These are phyloP conservation scores for Epichloe hybrida DNA, from an alignment of 2,329 filamentous ascomycete genomes.

Conservation along the genomic window DNA sequence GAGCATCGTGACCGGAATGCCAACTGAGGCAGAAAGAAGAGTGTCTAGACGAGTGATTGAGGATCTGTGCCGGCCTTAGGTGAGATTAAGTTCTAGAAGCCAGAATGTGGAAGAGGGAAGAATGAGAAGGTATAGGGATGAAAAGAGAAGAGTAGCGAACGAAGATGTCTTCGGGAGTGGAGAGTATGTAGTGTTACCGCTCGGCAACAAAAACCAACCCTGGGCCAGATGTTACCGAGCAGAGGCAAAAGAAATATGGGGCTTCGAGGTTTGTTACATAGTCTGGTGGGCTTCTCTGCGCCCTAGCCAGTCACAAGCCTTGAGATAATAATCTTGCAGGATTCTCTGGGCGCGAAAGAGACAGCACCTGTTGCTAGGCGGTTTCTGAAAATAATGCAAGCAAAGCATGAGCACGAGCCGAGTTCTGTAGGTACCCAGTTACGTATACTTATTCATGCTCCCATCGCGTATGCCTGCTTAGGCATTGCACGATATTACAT, in stretches of 20 bases:
- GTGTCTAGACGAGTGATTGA: slow-evolving; percentile 11
- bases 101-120: slow-evolving; percentile 4
- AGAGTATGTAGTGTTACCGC: slow-evolving; percentile 14
- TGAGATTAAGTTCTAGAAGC: slow-evolving; percentile 5
- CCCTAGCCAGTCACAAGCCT: slow-evolving; percentile 12
- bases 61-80: slow-evolving; percentile 11
- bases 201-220: slow-evolving; percentile 5
- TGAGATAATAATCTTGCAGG: slow-evolving; percentile 12
- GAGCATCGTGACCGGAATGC: slow-evolving; percentile 41
- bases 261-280: background rate
- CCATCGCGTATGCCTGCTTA: too few species aligned
- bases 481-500: too few species aligned
- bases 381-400: too few species aligned
- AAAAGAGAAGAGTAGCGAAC: slow-evolving; percentile 10
- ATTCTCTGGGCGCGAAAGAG: too few species aligned
- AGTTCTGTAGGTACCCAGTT: too few species aligned
- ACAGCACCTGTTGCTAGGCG: too few species aligned
- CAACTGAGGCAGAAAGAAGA: slow-evolving; percentile 21
- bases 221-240: slow-evolving; percentile 10
- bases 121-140: slow-evolving; percentile 6
- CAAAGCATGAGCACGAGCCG: too few species aligned
- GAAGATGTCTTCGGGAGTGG: slow-evolving; percentile 9
- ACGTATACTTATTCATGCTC: too few species aligned
- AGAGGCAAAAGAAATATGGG: slow-evolving; percentile 3
- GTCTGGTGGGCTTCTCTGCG: background rate